Evolutionary conservation across 2,329 filamentous ascomycete species (phyloP), one percentile per base, ranked within the genome.

Genomic region (Verticillium nonalfalfae): DNA sequence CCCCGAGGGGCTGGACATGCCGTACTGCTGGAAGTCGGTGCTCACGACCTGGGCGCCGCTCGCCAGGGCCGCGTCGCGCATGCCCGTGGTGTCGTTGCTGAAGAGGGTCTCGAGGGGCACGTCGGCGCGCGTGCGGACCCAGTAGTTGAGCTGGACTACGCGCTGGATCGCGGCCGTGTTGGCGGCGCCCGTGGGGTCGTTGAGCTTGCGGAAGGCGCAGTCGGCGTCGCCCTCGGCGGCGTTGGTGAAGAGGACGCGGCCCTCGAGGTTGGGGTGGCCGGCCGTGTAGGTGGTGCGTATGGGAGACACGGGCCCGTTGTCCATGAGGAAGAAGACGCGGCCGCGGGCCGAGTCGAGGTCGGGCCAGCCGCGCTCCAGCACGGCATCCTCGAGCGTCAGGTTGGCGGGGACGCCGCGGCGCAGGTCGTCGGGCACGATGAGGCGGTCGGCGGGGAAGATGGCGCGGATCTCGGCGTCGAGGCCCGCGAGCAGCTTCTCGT

Each of bases 31-130:
- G 60, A 76, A 82, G 64, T 82, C 80, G 0, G 79, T 81, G 36
- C 75, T 79, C 1, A 82, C 77, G 60, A 82, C 72, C 65, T 82
- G 80, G 33, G 80, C 80, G 7, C 79, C 80, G 56, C 78, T 81
- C 56, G 70, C 62, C 50, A 80, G 75, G 1, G 79, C 79, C 11
- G 65, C 64, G 1, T 79, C 76, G 18, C 78, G 70, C 74, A 74
- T 77, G 6, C 38, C 60, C 31, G 76, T 77, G 2, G 71, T 73
- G 60, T 79, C 76, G 59, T 71, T 71, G 14, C 68, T 66, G 18
- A 79, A 62, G 6, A 82, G 69, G 0, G 79, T 81, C 1, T 69
- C 70, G 33, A 81, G 70, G 0, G 79, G 79, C 33, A 75, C 72
- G 68, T 83, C 80, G 3, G 78, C 72, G 50, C 79, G 70, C 1